Base-by-base conservation (phyloP, 768 basidiomycete genomes). In the Serpula lacrymans region DNA sequence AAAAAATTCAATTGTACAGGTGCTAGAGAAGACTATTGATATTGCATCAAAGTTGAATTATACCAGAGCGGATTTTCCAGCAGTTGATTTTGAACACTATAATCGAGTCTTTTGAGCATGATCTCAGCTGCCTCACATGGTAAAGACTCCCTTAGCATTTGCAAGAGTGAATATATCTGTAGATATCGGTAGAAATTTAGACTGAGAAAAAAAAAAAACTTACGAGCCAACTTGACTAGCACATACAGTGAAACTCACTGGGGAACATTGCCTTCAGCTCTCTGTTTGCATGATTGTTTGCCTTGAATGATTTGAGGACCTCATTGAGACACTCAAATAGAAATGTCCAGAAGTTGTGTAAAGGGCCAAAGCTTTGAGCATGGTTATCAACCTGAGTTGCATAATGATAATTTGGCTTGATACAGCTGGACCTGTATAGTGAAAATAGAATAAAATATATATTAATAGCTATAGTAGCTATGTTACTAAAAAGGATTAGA, bases 361-460 rank as follows among this genome's bases (percentile, higher is more conserved):
- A 41, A 3, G 68, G 65, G 0, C 68, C 65, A 42, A 53, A 68
- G 31, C 62, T 55, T 1, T 46, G 49, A 1, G 64, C 47, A 24
- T 44, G 52, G 0, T 49, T 51, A 0, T 48, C 22, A 1, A 59
- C 52, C 37, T 69, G 67, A 1, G 52, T 60, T 0, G 52, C 47
- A 30, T 59, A 68, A 40, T 69, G 67, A 29, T 64, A 58, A 41
- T 68, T 69, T 4, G 64, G 67, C 13, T 46, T 44, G 6, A 70
- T 55, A 55, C 50, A 1, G 42, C 46, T 2, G 44, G 39, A 1
- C 64, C 60, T n/a, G 36, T 67, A 64, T 1, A 63, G 41, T 63
- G 65, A 17, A 22, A n/a, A n/a, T n/a, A n/a, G n/a, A n/a, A n/a
- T n/a, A n/a, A n/a, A n/a, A n/a, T n/a, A n/a, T n/a, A n/a, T n/a